Conservation (phyloP, 2,329 filamentous ascomycete species). For the Blumeria graminis region DNA sequence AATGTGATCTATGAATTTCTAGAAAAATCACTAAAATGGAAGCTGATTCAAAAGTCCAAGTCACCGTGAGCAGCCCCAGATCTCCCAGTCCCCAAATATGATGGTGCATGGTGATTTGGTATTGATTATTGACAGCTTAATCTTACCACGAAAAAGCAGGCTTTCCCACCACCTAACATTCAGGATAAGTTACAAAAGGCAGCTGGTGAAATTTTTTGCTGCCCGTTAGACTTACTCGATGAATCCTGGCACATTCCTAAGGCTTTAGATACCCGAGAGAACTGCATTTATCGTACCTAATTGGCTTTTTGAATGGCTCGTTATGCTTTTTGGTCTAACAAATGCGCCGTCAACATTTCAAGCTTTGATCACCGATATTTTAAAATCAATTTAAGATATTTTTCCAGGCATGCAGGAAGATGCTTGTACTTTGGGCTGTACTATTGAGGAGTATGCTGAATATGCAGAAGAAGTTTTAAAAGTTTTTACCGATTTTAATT, state of each 20-base stretch:
- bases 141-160: not conserved
- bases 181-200: not conserved
- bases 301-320: slow-evolving; percentile 1
- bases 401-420: not conserved
- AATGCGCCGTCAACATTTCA: not conserved
- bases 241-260: not conserved
- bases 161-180: not conserved
- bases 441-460: not conserved
- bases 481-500: not conserved
- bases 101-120: not conserved
- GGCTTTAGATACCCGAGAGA: not conserved
- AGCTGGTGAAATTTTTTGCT: not conserved
- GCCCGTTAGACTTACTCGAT: not conserved
- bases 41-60: not conserved
- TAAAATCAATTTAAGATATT: not conserved
- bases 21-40: not conserved
- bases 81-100: not conserved
- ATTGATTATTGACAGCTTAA: not conserved
- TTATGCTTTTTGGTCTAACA: not conserved
- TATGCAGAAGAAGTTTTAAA: not conserved
- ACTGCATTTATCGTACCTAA: not conserved
- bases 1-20: not conserved
- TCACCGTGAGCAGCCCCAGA: not conserved
- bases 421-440: not conserved
- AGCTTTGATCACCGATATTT: not conserved